Base-by-base conservation (phyloP, 2,329 filamentous ascomycete species). In the Aspergillus caelatus region DNA sequence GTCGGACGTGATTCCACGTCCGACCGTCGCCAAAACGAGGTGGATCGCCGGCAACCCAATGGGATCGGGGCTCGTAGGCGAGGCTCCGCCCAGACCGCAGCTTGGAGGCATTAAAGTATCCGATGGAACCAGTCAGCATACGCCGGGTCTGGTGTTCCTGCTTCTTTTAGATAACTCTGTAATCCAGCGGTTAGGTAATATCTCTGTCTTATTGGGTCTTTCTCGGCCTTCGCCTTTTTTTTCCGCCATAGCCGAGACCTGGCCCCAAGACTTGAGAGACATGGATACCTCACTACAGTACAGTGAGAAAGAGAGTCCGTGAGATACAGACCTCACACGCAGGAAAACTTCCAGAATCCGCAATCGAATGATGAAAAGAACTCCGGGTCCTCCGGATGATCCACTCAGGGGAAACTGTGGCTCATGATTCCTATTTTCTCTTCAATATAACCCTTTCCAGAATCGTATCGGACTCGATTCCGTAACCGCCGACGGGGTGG, bases 71-170 rank as follows among this genome's bases (percentile, higher is more conserved):
- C 55, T 57, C 36, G 59, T 58, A 64, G 62, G 63, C 65, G 65
- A 67, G 65, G 65, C 65, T 67, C 66, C 66, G 66, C 66, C 66
- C 61, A 66, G 66, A 66, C 66, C 63, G 65, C 62, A 68, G 66
- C 66, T 68, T 68, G 66, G 64, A 66, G 64, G 61, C 60, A 68
- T 65, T 68, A 68, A 68, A 66, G 66, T 68, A 66, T 61, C 61
- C 63, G 61, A 62, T 58, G 60, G 60, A 55, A 50, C 55, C 56
- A 54, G 60, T 62, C 60, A 58, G 45, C 21, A 56, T 55, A 48
- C 23, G 26, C 16, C 50, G 21, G 50, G 59, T 55, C 39, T 41
- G 57, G 58, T 56, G 57, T 50, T 60, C 61, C 50, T 46, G 52
- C 52, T 63, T 57, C 50, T 46, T 39, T 32, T 30, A 28, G 16